A percentile compares a stretch with the other conserved stretches of the same genome.
Conservation (phyloP, 257 asterid genomes). For the Jasminum sambac region DNA sequence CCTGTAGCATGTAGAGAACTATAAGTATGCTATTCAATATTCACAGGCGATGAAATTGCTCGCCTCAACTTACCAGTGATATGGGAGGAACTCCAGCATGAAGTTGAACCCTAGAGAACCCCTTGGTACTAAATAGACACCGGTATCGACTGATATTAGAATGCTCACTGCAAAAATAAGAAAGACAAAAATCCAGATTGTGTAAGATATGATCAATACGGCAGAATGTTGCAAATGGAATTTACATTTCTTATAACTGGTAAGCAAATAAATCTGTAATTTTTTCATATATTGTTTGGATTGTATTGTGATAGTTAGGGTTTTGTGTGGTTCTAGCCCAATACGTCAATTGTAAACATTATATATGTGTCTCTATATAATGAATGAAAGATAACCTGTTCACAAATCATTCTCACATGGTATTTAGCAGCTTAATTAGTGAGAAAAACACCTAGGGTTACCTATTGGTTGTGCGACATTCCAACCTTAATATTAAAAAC, state of each 20-base stretch:
- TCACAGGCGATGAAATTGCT: background rate
- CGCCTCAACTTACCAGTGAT: constrained; percentile 51
- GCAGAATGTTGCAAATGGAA: background rate
- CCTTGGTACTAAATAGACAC: constrained; percentile 64
- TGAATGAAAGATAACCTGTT: too few relatives aligned
- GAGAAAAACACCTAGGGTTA: too few relatives aligned
- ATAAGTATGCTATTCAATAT: background rate
- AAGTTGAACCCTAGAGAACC: constrained; percentile 60
- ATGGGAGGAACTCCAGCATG: constrained; percentile 64
- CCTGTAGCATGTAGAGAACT: constrained; percentile 39
- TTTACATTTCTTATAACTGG: background rate
- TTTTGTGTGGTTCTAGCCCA: too few relatives aligned
- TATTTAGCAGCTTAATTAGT: too few relatives aligned
- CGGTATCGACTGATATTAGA: constrained; percentile 56
- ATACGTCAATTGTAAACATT: too few relatives aligned
- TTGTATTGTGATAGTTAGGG: too few relatives aligned
- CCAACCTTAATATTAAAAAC: too few relatives aligned
- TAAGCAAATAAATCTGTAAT: background rate
- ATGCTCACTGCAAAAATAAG: constrained; percentile 63
- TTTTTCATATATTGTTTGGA: too few relatives aligned
- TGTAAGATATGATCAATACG: background rate
- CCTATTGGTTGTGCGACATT: too few relatives aligned
- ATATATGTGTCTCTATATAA: too few relatives aligned
- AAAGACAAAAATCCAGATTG: background rate
- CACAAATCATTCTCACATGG: too few relatives aligned